Evolutionary conservation across 225 moss, liverwort and hornwort species (phyloP).

Genomic region (Ulota crispa): DNA sequence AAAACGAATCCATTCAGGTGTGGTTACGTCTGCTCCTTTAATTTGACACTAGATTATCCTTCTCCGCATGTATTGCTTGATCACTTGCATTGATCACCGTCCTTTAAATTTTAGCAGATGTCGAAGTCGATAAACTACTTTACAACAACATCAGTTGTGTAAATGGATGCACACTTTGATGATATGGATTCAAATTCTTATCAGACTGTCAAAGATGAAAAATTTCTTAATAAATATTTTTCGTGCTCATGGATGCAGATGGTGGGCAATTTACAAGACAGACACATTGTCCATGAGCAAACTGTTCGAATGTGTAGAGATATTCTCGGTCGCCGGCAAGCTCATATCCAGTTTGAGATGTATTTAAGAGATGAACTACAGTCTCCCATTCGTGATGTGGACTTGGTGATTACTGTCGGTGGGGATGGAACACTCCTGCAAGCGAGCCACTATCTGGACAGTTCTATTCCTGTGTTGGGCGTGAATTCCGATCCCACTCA

Average conservation of each 20-base stretch:
- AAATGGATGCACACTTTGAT: neutral
- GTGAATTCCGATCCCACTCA: constrained; percentile 90
- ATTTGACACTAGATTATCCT: constrained; percentile 22
- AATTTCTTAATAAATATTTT: neutral
- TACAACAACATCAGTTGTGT: neutral
- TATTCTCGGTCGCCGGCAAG: constrained; percentile 58
- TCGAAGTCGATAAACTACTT: constrained; percentile 13
- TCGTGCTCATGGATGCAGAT: constrained; percentile 37
- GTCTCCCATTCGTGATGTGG: constrained; percentile 65
- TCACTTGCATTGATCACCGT: constrained; percentile 1
- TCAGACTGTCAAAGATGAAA: neutral
- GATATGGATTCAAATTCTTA: neutral
- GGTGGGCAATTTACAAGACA: constrained; percentile 74
- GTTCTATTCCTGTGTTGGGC: constrained; percentile 70
- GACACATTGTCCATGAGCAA: constrained; percentile 65
- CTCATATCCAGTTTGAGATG: constrained; percentile 60
- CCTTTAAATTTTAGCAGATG: neutral
- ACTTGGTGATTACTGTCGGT: constrained; percentile 87
- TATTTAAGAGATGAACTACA: constrained; percentile 70
- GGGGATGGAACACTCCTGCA: constrained; percentile 93
- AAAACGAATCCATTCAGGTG: constrained; percentile 39
- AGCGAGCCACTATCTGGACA: constrained; percentile 75
- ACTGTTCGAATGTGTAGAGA: constrained; percentile 69
- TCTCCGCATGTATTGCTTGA: constrained; percentile 18
- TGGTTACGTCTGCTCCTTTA: constrained; percentile 36